Evolutionary conservation across 345 rosid genomes (phyloP).

Genomic region (Ricinus communis): DNA sequence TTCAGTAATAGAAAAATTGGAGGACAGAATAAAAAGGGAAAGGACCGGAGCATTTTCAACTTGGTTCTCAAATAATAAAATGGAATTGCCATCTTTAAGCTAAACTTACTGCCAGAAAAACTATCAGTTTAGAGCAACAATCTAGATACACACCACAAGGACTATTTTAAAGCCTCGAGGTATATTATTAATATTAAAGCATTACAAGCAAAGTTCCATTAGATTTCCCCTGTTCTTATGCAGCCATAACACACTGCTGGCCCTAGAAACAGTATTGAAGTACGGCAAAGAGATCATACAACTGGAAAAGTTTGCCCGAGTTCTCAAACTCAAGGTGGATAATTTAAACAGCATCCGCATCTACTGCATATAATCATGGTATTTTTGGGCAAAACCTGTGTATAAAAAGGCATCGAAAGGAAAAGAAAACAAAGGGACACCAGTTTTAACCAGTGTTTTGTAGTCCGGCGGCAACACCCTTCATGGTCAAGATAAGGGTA

Average conservation of each 20-base stretch:
- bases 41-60: no score
- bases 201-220: conserved; percentile 5
- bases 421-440: background rate
- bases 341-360: background rate
- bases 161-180: no score
- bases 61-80: no score
- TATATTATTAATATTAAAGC: background rate
- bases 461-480: conserved; percentile 93
- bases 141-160: no score
- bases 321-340: background rate
- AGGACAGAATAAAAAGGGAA: no score
- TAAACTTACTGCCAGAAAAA: no score
- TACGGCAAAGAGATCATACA: conserved; percentile 6
- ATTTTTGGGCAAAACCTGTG: background rate
- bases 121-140: no score
- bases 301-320: background rate
- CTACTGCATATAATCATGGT: background rate
- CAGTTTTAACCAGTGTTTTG: conserved; percentile 86
- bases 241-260: background rate
- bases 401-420: background rate
- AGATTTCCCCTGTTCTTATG: no score
- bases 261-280: background rate
- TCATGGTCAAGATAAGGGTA: conserved; percentile 97
- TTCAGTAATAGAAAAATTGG: no score
- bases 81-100: no score